Evolutionary conservation across 331 rosid genomes (phyloP).

Genomic region (Arachis monticola): DNA sequence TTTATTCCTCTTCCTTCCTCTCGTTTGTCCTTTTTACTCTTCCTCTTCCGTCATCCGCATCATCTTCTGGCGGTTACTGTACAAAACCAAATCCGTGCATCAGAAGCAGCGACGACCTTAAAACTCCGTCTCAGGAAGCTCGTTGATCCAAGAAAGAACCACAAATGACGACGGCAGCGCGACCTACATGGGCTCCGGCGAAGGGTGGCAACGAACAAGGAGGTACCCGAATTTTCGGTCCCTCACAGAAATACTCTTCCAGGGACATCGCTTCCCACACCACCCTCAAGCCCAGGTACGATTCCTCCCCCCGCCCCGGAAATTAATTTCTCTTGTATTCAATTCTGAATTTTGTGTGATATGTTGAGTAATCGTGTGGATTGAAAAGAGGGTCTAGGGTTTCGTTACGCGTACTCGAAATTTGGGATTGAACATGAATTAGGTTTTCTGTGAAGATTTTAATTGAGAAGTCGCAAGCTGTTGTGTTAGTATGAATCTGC

Average conservation of each 20-base stretch:
- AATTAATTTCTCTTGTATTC: background rate
- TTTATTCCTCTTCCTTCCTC: background rate
- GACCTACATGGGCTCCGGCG: slow-evolving; percentile 99
- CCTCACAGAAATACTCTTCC: slow-evolving; percentile 92
- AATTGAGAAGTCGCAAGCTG: background rate
- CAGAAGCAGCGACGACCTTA: background rate
- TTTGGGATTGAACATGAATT: background rate
- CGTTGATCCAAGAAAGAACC: background rate
- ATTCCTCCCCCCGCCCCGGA: background rate
- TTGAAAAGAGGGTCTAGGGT: background rate
- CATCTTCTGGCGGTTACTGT: background rate
- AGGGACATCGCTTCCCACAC: slow-evolving; percentile 93
- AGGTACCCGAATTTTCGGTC: slow-evolving; percentile 93
- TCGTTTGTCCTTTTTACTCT: background rate
- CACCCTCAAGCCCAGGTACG: slow-evolving; percentile 78
- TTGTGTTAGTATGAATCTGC: background rate
- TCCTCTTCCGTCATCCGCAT: background rate
- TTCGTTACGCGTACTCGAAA: background rate
- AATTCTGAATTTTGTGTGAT: background rate
- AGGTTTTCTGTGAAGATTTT: background rate
- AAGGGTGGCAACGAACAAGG: slow-evolving; percentile 99
- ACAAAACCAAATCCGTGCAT: background rate
- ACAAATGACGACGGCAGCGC: slow-evolving; percentile 91
- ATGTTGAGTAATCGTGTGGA: background rate
- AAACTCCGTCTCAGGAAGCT: background rate